Conservation (phyloP, 176 grass and related monocot species). For the Carex cristatella region DNA sequence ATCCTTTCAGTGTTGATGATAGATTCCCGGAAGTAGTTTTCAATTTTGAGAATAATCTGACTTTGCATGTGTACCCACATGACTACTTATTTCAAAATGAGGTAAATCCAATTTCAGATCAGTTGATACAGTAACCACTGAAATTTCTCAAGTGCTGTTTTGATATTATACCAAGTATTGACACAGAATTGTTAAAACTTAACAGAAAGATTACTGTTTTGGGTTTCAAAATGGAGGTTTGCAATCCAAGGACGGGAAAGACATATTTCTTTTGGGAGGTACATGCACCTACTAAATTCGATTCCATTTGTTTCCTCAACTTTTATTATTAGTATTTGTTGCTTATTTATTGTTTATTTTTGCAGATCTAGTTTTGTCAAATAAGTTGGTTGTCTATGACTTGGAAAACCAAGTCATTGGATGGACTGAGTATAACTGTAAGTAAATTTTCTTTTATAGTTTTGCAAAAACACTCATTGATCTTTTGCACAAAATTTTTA, state of each 20-base stretch:
- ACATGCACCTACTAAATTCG: conserved; percentile 2
- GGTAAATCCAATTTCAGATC: conserved; percentile 37
- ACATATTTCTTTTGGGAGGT: conserved; percentile 96
- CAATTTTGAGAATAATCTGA: conserved; percentile 61
- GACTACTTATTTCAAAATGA: conserved; percentile 85
- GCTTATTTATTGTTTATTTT: conserved; percentile 19
- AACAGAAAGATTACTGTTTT: conserved; percentile 43
- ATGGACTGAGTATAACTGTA: conserved; percentile 95
- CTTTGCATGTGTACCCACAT: conserved; percentile 72
- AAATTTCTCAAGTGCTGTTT: neutral
- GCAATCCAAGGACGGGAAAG: conserved; percentile 85
- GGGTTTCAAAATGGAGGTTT: conserved; percentile 82
- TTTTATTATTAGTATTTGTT: neutral
- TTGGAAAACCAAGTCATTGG: conserved; percentile 92
- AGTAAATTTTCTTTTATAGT: conserved; percentile 8
- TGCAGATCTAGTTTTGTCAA: conserved; percentile 83
- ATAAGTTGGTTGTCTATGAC: conserved; percentile 88
- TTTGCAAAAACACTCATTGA: neutral
- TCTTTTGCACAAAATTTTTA: neutral
- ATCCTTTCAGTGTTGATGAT: conserved; percentile 66
- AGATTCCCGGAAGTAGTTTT: conserved; percentile 74
- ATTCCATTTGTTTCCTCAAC: conserved; percentile 15
- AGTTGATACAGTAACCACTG: neutral
- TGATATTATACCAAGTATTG: conserved; percentile 6
- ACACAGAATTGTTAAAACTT: conserved; percentile 27